phyloP scores from a whole-genome alignment of 1,284 basidiomycete genomes.

The Fomes fomentarius region DNA sequence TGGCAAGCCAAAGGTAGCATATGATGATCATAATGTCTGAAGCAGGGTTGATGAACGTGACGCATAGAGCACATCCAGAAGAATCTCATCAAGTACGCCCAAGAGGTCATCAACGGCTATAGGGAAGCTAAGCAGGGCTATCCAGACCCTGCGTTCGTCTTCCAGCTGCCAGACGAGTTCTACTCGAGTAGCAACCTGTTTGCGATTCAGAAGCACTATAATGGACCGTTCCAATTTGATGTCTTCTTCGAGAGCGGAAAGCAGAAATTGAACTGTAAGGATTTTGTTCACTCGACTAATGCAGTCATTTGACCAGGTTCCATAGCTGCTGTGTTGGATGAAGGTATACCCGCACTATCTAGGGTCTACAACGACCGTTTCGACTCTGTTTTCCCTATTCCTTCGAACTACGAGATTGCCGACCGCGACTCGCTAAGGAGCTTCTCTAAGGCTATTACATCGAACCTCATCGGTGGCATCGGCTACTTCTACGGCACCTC shows the following conservation, averaged over 20 bases:
- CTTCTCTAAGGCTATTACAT: conserved; percentile 88
- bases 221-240: conserved; percentile 86
- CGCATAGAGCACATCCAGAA: conserved; percentile 68
- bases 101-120: conserved; percentile 58
- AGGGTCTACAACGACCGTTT: conserved; percentile 72
- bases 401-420: conserved; percentile 52
- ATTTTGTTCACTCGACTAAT: neutral
- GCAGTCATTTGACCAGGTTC: neutral
- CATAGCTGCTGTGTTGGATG: conserved; percentile 60
- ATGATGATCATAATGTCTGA: neutral
- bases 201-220: conserved; percentile 85
- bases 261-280: conserved; percentile 62
- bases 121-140: conserved; percentile 48
- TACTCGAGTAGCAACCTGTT: conserved; percentile 78
- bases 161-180: conserved; percentile 78
- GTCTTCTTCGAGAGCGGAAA: conserved; percentile 80
- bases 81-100: conserved; percentile 62
- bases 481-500: conserved; percentile 95
- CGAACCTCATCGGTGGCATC: conserved; percentile 89
- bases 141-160: conserved; percentile 81
- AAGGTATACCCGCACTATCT: conserved; percentile 71
- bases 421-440: conserved; percentile 55
- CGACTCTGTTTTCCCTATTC: conserved; percentile 67
- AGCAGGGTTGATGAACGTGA: neutral
- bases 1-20: conserved; percentile 84